Evolutionary conservation across 768 basidiomycete species (phyloP).

Genomic region (Trametes cinnabarina): DNA sequence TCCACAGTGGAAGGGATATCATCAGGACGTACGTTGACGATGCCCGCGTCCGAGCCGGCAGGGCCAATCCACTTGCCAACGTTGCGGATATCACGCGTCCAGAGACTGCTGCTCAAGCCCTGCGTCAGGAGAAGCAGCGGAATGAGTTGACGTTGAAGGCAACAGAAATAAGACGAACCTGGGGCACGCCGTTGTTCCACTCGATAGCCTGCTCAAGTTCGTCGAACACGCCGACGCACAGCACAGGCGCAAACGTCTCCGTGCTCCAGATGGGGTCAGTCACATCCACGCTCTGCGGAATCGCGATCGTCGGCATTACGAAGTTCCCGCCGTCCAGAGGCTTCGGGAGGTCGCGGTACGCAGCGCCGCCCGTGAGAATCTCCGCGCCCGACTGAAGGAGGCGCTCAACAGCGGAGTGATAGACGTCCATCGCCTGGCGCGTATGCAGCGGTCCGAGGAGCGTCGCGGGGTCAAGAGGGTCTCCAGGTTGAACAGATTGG

Average conservation of each 20-base stretch:
- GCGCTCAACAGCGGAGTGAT: slow-evolving; percentile 56
- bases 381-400: slow-evolving; percentile 68
- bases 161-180: slow-evolving; percentile 38
- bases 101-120: slow-evolving; percentile 89
- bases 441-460: slow-evolving; percentile 88
- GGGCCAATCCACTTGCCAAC: slow-evolving; percentile 93
- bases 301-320: slow-evolving; percentile 83
- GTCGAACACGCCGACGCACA: slow-evolving; percentile 85
- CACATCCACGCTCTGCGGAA: slow-evolving; percentile 57
- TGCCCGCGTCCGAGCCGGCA: slow-evolving; percentile 85
- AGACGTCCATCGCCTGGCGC: slow-evolving; percentile 62
- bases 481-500: slow-evolving; percentile 70
- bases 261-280: slow-evolving; percentile 65
- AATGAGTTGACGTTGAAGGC: not conserved
- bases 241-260: slow-evolving; percentile 86
- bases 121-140: slow-evolving; percentile 24
- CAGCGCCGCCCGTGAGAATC: slow-evolving; percentile 69
- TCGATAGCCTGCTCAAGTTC: slow-evolving; percentile 81
- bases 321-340: slow-evolving; percentile 74
- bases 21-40: slow-evolving; percentile 72
- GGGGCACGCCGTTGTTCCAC: slow-evolving; percentile 89
- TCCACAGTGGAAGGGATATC: not conserved
- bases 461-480: slow-evolving; percentile 72
- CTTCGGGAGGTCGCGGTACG: slow-evolving; percentile 39
- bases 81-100: slow-evolving; percentile 82